A percentile compares a stretch with the other conserved stretches of the same genome.
These are phyloP conservation scores for Silene conica DNA, from an alignment of 148 eudicot genomes.

Conservation along the genomic window DNA sequence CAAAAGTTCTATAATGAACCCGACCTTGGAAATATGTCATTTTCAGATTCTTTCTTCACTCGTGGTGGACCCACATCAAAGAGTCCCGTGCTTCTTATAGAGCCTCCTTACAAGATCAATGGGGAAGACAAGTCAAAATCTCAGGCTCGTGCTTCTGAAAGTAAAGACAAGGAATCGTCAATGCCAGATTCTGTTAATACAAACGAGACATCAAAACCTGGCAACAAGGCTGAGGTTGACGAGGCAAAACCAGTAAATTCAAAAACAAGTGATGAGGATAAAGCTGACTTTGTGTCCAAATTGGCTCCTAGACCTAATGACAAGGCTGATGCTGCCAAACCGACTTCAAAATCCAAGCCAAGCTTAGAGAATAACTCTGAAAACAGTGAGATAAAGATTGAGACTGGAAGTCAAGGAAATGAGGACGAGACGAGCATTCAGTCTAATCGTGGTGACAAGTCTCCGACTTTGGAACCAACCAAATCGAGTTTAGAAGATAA, in stretches of 20 bases:
- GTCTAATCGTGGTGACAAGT: slow-evolving; percentile 36
- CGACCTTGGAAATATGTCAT: slow-evolving; percentile 59
- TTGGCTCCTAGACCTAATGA: slow-evolving; percentile 30
- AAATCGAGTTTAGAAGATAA: slow-evolving; percentile 68
- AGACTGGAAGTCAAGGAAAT: slow-evolving; percentile 4
- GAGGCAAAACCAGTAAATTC: slow-evolving; percentile 32
- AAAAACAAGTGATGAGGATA: slow-evolving; percentile 25
- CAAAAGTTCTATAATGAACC: slow-evolving; percentile 61
- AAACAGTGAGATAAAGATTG: slow-evolving; percentile 2
- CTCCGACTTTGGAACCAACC: slow-evolving; percentile 26
- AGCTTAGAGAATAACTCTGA: slow-evolving; percentile 13
- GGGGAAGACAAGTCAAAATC: slow-evolving; percentile 73
- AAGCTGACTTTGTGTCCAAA: slow-evolving; percentile 24
- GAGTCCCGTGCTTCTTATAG: slow-evolving; percentile 63
- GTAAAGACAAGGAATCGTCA: slow-evolving; percentile 29
- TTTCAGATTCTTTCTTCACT: slow-evolving; percentile 50
- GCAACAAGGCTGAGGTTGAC: slow-evolving; percentile 30
- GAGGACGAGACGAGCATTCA: slow-evolving; percentile 22
- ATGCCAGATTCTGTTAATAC: slow-evolving; percentile 30
- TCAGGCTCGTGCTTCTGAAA: slow-evolving; percentile 44
- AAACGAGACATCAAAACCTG: slow-evolving; percentile 36
- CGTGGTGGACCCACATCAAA: slow-evolving; percentile 46
- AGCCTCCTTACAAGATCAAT: slow-evolving; percentile 68
- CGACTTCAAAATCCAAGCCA: slow-evolving; percentile 23
- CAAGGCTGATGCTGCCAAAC: slow-evolving; percentile 22